Evolutionary conservation across 2,329 filamentous ascomycete species (phyloP), one percentile per base, ranked within the genome.

Genomic region (Berkeleyomyces basicola): DNA sequence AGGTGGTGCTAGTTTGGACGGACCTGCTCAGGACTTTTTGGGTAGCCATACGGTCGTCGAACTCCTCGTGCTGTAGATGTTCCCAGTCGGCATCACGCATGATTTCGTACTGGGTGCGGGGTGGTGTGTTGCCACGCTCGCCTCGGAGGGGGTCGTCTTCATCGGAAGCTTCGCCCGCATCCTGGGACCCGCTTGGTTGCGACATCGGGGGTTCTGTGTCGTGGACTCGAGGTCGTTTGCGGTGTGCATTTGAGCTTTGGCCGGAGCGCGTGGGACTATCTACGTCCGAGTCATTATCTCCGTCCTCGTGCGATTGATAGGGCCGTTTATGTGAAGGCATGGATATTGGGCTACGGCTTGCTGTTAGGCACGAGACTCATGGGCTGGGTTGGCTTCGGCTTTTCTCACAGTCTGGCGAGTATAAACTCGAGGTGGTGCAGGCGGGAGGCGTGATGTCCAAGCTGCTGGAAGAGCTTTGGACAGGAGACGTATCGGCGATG

Each of bases 41-140:
- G 7, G 84, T 87, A 37, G 85, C 84, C 59, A 78, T 77, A 61
- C 81, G 72, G 68, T 88, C 84, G 67, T 86, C 83, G 66, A 75
- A 72, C 10, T 82, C 80, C 43, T 77, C 74, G 63, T 85, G 72
- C 37, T 77, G 72, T 4, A 86, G 72, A 68, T 86, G 82, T 59
- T 74, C 75, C 66, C 82, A 86, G 59, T 78, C 78, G 53, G 75
- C 76, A 70, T 86, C 83, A 63, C 83, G 77, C 72, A 82, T 75
- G 7, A 79, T 69, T 66, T 85, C 83, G 69, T 85, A 86, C 66
- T 85, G 82, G 0, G 82, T 83, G 49, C 77, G 77, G 0, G 78
- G 74, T 0, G 77, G 79, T 0, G 74, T 70, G 16, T 71, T 61
- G 63, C 65, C 58, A 36, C 68, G 65, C 55, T 71, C 70, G 33